Percentiles rank a stretch among this genome's conserved stretches.
phyloP scores from a whole-genome alignment of 306 rosid species.

The Trifolium fragiferum region DNA sequence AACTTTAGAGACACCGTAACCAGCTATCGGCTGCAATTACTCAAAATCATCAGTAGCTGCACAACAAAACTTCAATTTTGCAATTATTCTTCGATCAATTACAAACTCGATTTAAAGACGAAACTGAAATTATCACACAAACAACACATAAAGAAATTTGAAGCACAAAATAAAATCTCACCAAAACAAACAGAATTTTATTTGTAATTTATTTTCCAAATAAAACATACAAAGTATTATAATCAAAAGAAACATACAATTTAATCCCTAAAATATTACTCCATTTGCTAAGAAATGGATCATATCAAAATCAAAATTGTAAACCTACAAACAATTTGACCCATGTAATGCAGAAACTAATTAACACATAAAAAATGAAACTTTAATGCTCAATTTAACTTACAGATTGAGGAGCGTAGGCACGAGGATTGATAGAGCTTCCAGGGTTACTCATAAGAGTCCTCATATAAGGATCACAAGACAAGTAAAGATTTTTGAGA shows the following conservation, averaged over 20 bases:
- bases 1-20: conserved; percentile 47
- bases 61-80: not conserved
- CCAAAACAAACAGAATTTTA: not conserved
- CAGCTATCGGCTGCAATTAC: conserved; percentile 40
- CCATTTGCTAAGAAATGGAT: not conserved
- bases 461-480: conserved; percentile 48
- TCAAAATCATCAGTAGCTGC: not conserved
- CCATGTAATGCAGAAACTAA: not conserved
- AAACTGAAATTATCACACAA: not conserved
- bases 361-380: not conserved
- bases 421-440: not conserved
- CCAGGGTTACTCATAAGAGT: not conserved
- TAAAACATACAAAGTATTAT: too few species aligned
- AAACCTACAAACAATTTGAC: not conserved
- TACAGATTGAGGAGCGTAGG: conserved; percentile 30
- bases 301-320: not conserved
- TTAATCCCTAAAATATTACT: too few species aligned
- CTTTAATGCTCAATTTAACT: not conserved
- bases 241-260: too few species aligned
- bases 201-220: not conserved
- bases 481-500: conserved; percentile 60
- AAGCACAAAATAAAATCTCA: not conserved
- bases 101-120: not conserved
- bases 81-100: not conserved
- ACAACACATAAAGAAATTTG: not conserved